A percentile compares a stretch with the other conserved stretches of the same genome.
Conservation (phyloP, 2,329 filamentous ascomycete genomes). For the Cladosporium cucumerinum region DNA sequence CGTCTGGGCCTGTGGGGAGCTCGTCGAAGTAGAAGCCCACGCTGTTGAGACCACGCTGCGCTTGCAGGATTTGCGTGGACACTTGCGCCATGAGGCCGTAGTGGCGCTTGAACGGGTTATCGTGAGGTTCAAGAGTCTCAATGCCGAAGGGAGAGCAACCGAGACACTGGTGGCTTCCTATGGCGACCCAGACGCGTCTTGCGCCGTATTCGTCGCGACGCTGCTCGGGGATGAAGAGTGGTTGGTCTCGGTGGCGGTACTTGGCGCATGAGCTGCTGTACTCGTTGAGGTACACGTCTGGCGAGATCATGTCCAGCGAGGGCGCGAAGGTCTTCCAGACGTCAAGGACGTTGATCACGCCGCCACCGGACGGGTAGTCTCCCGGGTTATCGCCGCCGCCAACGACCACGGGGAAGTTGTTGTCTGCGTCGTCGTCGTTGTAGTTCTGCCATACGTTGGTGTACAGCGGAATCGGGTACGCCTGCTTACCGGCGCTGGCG, state of each 20-base stretch:
- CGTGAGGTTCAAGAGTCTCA: slow-evolving; percentile 39
- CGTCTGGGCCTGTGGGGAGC: slow-evolving; percentile 23
- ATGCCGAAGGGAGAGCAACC: slow-evolving; percentile 44
- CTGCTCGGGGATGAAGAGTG: slow-evolving; percentile 54
- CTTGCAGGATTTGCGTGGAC: slow-evolving; percentile 38
- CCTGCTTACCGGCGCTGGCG: slow-evolving; percentile 40
- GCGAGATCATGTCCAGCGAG: slow-evolving; percentile 46
- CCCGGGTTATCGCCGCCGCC: slow-evolving; percentile 45
- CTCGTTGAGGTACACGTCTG: slow-evolving; percentile 50
- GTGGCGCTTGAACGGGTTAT: slow-evolving; percentile 38
- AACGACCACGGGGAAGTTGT: slow-evolving; percentile 37
- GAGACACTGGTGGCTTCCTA: slow-evolving; percentile 40
- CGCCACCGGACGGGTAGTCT: slow-evolving; percentile 49
- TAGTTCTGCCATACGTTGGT: slow-evolving; percentile 49
- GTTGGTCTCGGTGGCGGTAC: slow-evolving; percentile 44
- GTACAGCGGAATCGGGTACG: slow-evolving; percentile 44
- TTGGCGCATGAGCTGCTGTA: slow-evolving; percentile 45
- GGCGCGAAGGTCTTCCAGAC: slow-evolving; percentile 45
- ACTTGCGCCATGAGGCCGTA: slow-evolving; percentile 41
- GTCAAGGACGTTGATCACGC: slow-evolving; percentile 42
- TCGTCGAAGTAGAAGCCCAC: slow-evolving; percentile 48
- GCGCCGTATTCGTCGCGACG: slow-evolving; percentile 48
- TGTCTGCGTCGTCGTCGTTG: slow-evolving; percentile 34
- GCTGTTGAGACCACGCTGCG: slow-evolving; percentile 36
- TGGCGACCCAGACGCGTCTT: slow-evolving; percentile 43